phyloP scores from a whole-genome alignment of 2,329 filamentous ascomycete genomes.

The Ophiosphaerella herpotricha region DNA sequence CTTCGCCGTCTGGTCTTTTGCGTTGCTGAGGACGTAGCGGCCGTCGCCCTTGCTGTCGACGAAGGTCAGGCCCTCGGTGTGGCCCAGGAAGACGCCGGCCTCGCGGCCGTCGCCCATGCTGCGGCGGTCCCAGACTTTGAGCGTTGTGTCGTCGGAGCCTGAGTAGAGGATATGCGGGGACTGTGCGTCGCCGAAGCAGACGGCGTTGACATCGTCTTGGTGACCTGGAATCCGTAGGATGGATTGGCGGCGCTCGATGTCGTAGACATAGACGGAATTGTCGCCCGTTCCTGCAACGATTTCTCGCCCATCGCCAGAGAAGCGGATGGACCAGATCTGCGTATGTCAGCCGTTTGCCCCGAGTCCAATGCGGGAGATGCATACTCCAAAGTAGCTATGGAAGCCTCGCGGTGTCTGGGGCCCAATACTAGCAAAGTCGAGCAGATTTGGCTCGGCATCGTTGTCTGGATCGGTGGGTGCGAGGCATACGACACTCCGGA shows the following conservation, averaged over 20 bases:
- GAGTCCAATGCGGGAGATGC: background rate
- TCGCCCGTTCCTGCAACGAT: constrained; percentile 87
- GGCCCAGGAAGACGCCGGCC: constrained; percentile 67
- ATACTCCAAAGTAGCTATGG: constrained; percentile 41
- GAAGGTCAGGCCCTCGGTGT: constrained; percentile 68
- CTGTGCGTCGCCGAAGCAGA: constrained; percentile 87
- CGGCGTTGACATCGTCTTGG: constrained; percentile 88
- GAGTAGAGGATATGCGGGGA: constrained; percentile 96
- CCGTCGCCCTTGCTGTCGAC: constrained; percentile 83
- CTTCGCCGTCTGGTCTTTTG: constrained; percentile 96
- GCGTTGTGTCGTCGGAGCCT: constrained; percentile 88
- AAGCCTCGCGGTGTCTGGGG: constrained; percentile 43
- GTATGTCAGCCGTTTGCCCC: constrained; percentile 7
- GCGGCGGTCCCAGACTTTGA: constrained; percentile 95
- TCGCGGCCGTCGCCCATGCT: constrained; percentile 65
- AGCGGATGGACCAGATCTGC: constrained; percentile 85
- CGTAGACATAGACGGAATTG: constrained; percentile 83
- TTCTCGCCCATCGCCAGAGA: constrained; percentile 88
- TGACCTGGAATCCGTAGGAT: constrained; percentile 80
- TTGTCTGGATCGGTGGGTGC: constrained; percentile 86
- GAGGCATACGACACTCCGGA: constrained; percentile 80
- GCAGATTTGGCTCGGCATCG: constrained; percentile 73
- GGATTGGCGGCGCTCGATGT: constrained; percentile 79
- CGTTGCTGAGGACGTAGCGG: constrained; percentile 89
- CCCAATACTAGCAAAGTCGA: constrained; percentile 70